Base-by-base conservation (phyloP, 2,329 filamentous ascomycete genomes). In the Aspergillus sp. region DNA sequence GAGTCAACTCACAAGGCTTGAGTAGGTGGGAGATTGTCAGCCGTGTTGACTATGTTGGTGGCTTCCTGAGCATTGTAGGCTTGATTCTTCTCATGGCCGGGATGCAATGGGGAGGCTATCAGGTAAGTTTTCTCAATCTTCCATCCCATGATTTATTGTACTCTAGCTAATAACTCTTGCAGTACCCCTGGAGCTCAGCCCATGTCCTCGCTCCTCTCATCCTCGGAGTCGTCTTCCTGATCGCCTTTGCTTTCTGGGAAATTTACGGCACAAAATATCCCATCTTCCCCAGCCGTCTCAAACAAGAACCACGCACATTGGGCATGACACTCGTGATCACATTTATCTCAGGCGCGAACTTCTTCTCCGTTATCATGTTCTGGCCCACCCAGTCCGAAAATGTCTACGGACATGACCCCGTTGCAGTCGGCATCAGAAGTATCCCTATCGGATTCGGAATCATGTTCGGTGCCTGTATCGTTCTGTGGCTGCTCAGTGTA, bases 351-450 rank as follows among this genome's bases (percentile, higher is more conserved):
- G 82, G 82, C 3, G 79, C 79, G 53, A 83, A 84, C 61, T 83
- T 82, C 67, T 80, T 82, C 62, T 77, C 78, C 0, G 70, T 80
- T 10, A 65, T 77, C 46, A 74, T 76, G 65, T 83, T 86, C 65
- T 87, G 83, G 83, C 82, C 82, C 4, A 84, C 82, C 0, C 80
- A 87, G 65, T 79, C 81, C 1, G 85, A 82, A 70, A 86, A 86
- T 57, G 79, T 86, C 9, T 86, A 86, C 62, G 82, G 82, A 6
- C 82, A 87, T 57, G 82, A 87, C 56, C 83, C 84, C 0, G 67
- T 85, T 16, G 77, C 76, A 19, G 79, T 88, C 49, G 86, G 86
- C n/a, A 70, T 88, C 52, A 79, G 85, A 52, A 82, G 82, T 38
- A 67, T 89, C 5, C 85, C 85, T 1, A 78, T 88, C 55, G 84